Percentiles rank a stretch among this genome's conserved stretches.
phyloP scores from a whole-genome alignment of 345 rosid species.

The Rhizophora mangle region DNA sequence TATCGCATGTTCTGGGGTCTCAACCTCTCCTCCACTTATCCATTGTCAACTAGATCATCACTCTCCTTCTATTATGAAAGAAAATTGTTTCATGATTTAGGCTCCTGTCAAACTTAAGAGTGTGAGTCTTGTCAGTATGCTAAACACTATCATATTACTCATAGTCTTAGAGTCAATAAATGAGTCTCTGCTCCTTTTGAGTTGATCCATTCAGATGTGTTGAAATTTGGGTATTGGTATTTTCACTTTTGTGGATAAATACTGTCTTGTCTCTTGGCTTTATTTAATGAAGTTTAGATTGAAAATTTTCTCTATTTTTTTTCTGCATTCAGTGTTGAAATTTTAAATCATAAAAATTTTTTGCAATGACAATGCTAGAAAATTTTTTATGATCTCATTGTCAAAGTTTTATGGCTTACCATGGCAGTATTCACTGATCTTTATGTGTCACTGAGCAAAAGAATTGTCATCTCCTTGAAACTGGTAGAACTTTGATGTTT shows the following conservation, averaged over 20 bases:
- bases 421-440: neutral
- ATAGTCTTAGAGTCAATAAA: neutral
- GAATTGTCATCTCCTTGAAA: neutral
- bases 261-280: neutral
- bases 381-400: neutral
- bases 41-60: neutral
- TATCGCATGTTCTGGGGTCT: neutral
- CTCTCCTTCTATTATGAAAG: neutral
- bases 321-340: neutral
- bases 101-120: neutral
- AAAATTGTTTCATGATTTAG: neutral
- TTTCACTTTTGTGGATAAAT: constrained; percentile 3
- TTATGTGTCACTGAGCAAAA: neutral
- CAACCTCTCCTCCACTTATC: neutral
- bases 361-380: neutral
- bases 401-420: neutral
- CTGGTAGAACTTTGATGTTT: neutral
- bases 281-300: neutral
- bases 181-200: neutral
- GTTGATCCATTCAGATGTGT: neutral
- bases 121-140: neutral
- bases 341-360: neutral
- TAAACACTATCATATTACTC: neutral
- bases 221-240: neutral
- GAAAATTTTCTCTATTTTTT: neutral